Conservation (phyloP, 805 yeast genomes). For the Candida sanyiensis region DNA sequence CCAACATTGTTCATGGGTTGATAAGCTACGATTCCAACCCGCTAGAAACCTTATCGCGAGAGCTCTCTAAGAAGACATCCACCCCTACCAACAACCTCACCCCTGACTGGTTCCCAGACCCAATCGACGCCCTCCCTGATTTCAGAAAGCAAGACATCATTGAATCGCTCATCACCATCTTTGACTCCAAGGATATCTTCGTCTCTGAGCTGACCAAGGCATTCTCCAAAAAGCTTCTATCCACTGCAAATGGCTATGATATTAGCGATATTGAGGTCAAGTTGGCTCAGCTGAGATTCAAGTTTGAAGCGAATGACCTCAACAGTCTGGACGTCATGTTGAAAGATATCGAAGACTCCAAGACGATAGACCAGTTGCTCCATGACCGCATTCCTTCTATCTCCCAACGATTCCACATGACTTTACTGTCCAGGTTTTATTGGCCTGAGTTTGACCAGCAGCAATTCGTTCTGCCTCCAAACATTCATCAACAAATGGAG, state of each 20-base stretch:
- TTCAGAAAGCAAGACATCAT: slow-evolving; percentile 67
- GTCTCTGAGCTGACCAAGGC: slow-evolving; percentile 57
- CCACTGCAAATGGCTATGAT: slow-evolving; percentile 28
- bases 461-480: slow-evolving; percentile 39
- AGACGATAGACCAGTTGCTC: slow-evolving; percentile 36
- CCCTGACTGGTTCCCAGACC: slow-evolving; percentile 75
- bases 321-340: slow-evolving; percentile 80
- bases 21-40: slow-evolving; percentile 35
- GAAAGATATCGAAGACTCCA: slow-evolving; percentile 58
- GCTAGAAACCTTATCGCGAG: slow-evolving; percentile 49
- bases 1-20: slow-evolving; percentile 65
- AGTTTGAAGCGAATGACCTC: slow-evolving; percentile 65
- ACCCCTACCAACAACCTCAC: slow-evolving; percentile 16
- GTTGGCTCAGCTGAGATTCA: slow-evolving; percentile 48
- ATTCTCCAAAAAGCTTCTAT: slow-evolving; percentile 52
- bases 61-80: slow-evolving; percentile 33
- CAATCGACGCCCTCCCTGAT: slow-evolving; percentile 86
- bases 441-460: slow-evolving; percentile 55
- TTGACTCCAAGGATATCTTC: slow-evolving; percentile 62
- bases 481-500: slow-evolving; percentile 36
- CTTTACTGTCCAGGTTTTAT: slow-evolving; percentile 67
- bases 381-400: slow-evolving; percentile 22
- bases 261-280: slow-evolving; percentile 36
- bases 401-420: slow-evolving; percentile 39
- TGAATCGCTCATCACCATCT: slow-evolving; percentile 64